Conservation (phyloP, 2,329 filamentous ascomycete species). For the Fusarium sp. region DNA sequence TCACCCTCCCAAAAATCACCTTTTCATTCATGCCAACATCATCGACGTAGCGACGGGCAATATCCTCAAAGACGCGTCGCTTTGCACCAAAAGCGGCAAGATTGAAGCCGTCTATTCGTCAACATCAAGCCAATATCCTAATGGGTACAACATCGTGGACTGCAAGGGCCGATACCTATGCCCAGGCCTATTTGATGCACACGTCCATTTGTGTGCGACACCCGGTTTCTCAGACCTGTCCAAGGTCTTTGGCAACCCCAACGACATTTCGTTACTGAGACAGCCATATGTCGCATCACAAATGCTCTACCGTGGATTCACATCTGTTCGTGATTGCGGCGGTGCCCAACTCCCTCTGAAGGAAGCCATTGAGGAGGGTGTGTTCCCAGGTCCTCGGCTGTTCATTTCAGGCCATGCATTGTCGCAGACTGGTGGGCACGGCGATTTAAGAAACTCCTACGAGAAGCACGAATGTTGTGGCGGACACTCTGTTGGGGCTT, state of each 20-base stretch:
- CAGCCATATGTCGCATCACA: conserved; percentile 51
- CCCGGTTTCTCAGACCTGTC: conserved; percentile 47
- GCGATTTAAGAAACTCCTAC: conserved; percentile 61
- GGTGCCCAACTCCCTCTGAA: conserved; percentile 63
- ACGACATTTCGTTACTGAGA: conserved; percentile 55
- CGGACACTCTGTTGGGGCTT: conserved; percentile 42
- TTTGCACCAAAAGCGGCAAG: background rate
- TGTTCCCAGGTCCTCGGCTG: conserved; percentile 63
- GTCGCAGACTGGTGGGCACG: conserved; percentile 69
- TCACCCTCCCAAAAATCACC: background rate
- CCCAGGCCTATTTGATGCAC: conserved; percentile 50
- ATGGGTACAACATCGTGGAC: background rate
- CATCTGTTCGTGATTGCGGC: background rate
- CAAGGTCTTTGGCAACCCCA: conserved; percentile 48
- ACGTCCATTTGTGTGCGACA: conserved; percentile 50
- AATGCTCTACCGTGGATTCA: conserved; percentile 2
- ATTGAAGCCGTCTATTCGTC: background rate
- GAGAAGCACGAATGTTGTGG: conserved; percentile 58
- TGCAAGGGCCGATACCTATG: conserved; percentile 39
- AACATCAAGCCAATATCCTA: background rate
- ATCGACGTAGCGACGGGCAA: background rate
- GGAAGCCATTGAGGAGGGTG: conserved; percentile 66
- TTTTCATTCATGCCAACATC: conserved; percentile 3
- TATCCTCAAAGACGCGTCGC: background rate
- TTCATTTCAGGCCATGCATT: conserved; percentile 67